A percentile compares a stretch with the other conserved stretches of the same genome.
Evolutionary conservation across 345 rosid genomes (phyloP).

Genomic region (Salix caprea): DNA sequence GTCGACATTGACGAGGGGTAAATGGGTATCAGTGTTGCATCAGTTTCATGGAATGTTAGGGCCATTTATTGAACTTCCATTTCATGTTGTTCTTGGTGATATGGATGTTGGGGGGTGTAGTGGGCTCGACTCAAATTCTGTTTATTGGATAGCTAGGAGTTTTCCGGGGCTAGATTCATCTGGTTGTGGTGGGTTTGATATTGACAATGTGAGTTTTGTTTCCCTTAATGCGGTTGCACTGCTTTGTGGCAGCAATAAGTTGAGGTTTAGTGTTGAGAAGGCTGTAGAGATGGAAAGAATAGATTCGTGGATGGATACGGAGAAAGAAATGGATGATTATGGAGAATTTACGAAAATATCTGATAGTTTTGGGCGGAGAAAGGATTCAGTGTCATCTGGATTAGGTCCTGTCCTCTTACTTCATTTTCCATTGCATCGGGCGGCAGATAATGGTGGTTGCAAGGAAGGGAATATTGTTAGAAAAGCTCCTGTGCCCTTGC

Average conservation of each 20-base stretch:
- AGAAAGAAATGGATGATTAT: slow-evolving; percentile 14
- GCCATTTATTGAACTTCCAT: slow-evolving; percentile 45
- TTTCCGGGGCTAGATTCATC: slow-evolving; percentile 58
- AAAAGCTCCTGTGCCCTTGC: slow-evolving; percentile 12
- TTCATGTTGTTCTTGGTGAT: slow-evolving; percentile 57
- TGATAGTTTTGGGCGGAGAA: slow-evolving; percentile 33
- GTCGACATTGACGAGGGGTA: slow-evolving; percentile 28
- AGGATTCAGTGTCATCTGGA: slow-evolving; percentile 33
- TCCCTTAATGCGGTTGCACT: slow-evolving; percentile 55
- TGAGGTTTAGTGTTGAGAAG: slow-evolving; percentile 49
- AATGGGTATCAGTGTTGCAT: slow-evolving; percentile 46
- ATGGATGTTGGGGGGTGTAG: slow-evolving; percentile 53
- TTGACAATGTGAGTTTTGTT: slow-evolving; percentile 52
- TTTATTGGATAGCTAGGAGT: slow-evolving; percentile 42
- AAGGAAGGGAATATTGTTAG: slow-evolving; percentile 1
- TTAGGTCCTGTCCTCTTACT: slow-evolving; percentile 59
- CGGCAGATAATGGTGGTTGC: slow-evolving; percentile 10
- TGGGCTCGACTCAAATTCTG: slow-evolving; percentile 34
- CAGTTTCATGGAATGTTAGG: slow-evolving; percentile 45
- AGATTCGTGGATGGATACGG: slow-evolving; percentile 24
- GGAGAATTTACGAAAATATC: slow-evolving; percentile 9
- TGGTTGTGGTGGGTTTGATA: slow-evolving; percentile 60
- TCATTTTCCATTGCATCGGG: slow-evolving; percentile 48
- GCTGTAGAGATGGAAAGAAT: slow-evolving; percentile 50
- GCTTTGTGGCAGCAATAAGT: slow-evolving; percentile 43